phyloP scores from a whole-genome alignment of 2,329 filamentous ascomycete genomes.

The Lachnellula subtilissima region DNA sequence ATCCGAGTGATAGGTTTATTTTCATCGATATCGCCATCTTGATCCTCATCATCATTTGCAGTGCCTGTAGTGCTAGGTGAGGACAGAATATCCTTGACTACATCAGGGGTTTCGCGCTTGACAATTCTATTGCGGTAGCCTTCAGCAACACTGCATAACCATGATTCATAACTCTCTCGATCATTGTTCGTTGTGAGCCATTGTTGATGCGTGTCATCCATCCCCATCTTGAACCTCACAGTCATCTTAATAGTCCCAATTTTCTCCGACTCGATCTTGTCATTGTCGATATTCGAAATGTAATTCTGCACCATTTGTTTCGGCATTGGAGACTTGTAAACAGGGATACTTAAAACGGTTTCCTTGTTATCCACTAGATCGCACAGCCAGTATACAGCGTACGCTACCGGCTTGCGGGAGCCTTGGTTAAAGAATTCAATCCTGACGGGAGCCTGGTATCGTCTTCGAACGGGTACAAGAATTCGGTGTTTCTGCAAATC shows the following conservation, averaged over 20 bases:
- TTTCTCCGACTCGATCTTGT: constrained; percentile 10
- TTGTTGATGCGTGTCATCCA: constrained; percentile 16
- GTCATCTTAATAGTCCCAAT: constrained; percentile 11
- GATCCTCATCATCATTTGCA: background rate
- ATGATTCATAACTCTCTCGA: constrained; percentile 14
- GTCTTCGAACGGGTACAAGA: constrained; percentile 12
- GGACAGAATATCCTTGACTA: constrained; percentile 3
- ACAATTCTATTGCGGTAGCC: constrained; percentile 16
- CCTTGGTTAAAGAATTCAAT: constrained; percentile 16
- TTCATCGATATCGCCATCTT: constrained; percentile 4
- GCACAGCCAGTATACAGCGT: constrained; percentile 16
- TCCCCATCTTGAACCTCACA: constrained; percentile 18
- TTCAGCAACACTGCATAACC: constrained; percentile 16
- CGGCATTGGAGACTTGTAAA: constrained; percentile 14
- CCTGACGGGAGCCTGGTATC: constrained; percentile 15
- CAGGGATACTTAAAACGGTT: constrained; percentile 8
- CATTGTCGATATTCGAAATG: constrained; percentile 8
- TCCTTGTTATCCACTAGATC: constrained; percentile 16
- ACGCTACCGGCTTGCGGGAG: constrained; percentile 11
- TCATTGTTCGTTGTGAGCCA: constrained; percentile 18
- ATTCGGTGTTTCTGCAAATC: constrained; percentile 14
- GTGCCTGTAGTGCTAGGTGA: too few relatives aligned
- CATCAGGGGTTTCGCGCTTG: constrained; percentile 11
- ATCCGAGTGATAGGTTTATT: background rate
- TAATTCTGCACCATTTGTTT: constrained; percentile 18